Conservation (phyloP, 2,329 filamentous ascomycete genomes). For the Claviceps africana region DNA sequence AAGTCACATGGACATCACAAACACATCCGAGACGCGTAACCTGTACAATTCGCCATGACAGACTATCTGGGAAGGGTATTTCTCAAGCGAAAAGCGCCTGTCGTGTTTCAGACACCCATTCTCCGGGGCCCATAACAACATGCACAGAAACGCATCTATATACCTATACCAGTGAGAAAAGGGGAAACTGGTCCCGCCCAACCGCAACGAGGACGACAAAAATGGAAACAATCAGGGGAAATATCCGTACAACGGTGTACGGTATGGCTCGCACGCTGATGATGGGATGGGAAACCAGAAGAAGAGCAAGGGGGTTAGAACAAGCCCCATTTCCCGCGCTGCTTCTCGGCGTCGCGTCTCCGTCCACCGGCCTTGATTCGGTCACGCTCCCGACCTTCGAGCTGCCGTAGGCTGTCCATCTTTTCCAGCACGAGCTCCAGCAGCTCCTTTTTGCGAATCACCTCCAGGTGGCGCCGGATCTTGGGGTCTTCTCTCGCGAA, state of each 20-base stretch:
- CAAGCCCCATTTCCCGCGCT: conserved; percentile 34
- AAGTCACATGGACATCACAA: background rate
- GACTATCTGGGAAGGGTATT: background rate
- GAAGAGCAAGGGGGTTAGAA: conserved; percentile 21
- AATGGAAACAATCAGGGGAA: background rate
- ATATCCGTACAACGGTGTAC: background rate
- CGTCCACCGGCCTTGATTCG: conserved; percentile 15
- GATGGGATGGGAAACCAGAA: background rate
- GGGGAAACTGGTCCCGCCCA: background rate
- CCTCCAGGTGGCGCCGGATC: conserved; percentile 75
- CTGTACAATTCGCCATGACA: background rate
- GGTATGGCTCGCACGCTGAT: background rate
- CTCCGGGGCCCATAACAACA: background rate
- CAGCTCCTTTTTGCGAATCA: conserved; percentile 82
- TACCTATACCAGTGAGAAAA: background rate
- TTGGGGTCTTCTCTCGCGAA: conserved; percentile 92
- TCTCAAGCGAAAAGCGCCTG: background rate
- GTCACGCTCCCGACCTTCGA: conserved; percentile 62
- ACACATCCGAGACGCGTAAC: background rate
- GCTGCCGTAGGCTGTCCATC: conserved; percentile 77
- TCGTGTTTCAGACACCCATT: background rate
- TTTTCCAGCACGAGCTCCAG: conserved; percentile 88
- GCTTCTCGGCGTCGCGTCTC: conserved; percentile 20
- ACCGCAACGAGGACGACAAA: background rate
- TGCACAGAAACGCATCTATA: background rate